Evolutionary conservation across 371 early-diverging fungal genomes (phyloP).

Genomic region (Cokeromyces recurvatus): DNA sequence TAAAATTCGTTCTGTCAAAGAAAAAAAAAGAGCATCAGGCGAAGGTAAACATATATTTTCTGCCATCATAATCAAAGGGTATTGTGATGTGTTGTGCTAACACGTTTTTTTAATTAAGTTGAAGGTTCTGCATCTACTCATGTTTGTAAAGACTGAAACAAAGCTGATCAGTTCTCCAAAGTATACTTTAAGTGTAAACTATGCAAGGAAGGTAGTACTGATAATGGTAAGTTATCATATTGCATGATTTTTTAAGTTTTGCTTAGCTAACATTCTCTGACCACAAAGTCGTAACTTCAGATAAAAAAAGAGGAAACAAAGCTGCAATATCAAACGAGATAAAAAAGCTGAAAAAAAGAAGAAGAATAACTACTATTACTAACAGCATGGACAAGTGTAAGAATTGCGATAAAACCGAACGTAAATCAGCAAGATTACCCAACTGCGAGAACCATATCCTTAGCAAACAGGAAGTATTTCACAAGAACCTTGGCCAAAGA

Average conservation of each 20-base stretch:
- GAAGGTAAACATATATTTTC: background rate
- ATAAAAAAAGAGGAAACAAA: constrained; percentile 2
- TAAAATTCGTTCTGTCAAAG: background rate
- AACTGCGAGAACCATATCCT: background rate
- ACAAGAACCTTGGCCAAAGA: background rate
- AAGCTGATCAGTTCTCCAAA: background rate
- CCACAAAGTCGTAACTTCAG: background rate
- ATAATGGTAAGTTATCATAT: background rate
- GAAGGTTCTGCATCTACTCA: background rate
- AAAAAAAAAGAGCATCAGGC: background rate
- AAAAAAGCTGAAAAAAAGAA: background rate
- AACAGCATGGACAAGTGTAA: background rate
- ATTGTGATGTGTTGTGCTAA: background rate
- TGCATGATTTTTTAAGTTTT: background rate
- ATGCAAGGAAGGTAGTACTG: background rate
- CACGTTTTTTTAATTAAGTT: background rate
- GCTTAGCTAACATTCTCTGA: background rate
- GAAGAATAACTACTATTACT: background rate
- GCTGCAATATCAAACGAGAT: background rate
- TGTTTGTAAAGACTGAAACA: background rate
- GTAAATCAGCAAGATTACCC: constrained; percentile 1
- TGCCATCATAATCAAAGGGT: background rate
- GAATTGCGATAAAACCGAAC: background rate
- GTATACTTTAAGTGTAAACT: background rate
- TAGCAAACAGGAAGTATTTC: constrained; percentile 1